Percentiles rank a stretch among this genome's conserved stretches.
These are phyloP conservation scores for Vanrija humicola DNA, from an alignment of 1,284 basidiomycete genomes.

Conservation along the genomic window DNA sequence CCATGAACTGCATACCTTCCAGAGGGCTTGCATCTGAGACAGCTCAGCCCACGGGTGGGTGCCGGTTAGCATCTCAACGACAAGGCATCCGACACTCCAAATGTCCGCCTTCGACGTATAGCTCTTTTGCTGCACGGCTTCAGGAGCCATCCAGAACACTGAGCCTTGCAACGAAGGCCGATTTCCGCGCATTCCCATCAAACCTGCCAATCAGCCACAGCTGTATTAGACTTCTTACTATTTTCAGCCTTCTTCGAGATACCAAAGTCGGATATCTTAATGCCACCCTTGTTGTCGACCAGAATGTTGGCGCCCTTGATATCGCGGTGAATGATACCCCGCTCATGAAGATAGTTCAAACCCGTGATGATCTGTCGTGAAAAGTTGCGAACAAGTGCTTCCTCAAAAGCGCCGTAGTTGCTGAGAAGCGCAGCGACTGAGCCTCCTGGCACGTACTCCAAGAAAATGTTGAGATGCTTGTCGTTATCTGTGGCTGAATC, in stretches of 20 bases:
- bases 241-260: conserved; percentile 98
- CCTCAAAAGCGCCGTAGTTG: conserved; percentile 96
- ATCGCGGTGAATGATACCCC: conserved; percentile 97
- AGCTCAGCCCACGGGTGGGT: conserved; percentile 95
- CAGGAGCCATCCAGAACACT: conserved; percentile 99
- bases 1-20: conserved; percentile 60
- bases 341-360: conserved; percentile 89
- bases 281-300: conserved; percentile 96
- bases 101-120: conserved; percentile 96
- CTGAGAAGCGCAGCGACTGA: conserved; percentile 87
- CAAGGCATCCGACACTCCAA: conserved; percentile 95
- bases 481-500: conserved; percentile 79
- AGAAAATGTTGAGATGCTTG: conserved; percentile 91
- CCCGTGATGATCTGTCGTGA: conserved; percentile 90
- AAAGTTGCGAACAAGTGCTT: conserved; percentile 89
- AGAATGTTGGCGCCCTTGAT: conserved; percentile 98
- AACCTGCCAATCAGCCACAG: conserved; percentile 53
- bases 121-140: conserved; percentile 89
- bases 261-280: conserved; percentile 95
- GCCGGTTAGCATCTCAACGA: conserved; percentile 98
- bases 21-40: conserved; percentile 99
- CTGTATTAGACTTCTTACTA: conserved; percentile 54
- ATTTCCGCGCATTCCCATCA: conserved; percentile 71
- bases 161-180: conserved; percentile 92
- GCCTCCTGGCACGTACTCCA: conserved; percentile 98